A percentile compares a stretch with the other conserved stretches of the same genome.
phyloP scores from a whole-genome alignment of 495 filamentous ascomycete species.

The Neurospora sp. region DNA sequence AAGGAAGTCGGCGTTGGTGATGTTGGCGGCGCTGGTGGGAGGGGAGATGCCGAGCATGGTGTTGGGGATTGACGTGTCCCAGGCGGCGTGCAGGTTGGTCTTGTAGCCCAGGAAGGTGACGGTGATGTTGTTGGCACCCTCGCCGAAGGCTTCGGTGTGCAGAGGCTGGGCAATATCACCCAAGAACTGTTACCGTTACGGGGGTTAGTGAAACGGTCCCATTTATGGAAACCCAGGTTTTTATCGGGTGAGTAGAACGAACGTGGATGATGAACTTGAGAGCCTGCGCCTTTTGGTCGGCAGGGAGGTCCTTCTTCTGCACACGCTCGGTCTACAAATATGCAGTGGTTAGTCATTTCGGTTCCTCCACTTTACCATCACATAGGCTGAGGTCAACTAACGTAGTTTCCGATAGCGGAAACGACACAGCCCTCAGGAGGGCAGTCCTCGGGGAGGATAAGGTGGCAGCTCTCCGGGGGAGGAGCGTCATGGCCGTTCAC shows the following conservation, averaged over 20 bases:
- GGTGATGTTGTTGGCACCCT: conserved; percentile 51
- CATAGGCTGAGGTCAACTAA: conserved; percentile 8
- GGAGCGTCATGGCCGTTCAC: conserved; percentile 58
- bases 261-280: conserved; percentile 19
- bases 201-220: not conserved
- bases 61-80: conserved; percentile 58
- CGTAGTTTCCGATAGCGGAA: conserved; percentile 53
- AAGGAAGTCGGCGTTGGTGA: conserved; percentile 20
- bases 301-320: conserved; percentile 6
- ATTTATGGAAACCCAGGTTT: too few species aligned
- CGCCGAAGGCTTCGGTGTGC: conserved; percentile 47
- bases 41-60: conserved; percentile 23
- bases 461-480: conserved; percentile 42
- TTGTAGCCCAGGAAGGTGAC: conserved; percentile 42
- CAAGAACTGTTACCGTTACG: conserved; percentile 28
- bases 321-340: conserved; percentile 13
- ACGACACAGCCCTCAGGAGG: conserved; percentile 47
- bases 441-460: conserved; percentile 50
- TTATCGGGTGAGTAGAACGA: not conserved
- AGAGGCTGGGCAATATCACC: conserved; percentile 58
- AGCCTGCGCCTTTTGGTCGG: conserved; percentile 2
- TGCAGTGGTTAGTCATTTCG: not conserved
- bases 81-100: conserved; percentile 53
- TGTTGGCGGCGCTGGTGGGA: conserved; percentile 29
- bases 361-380: not conserved